A percentile compares a stretch with the other conserved stretches of the same genome.
These are phyloP conservation scores for Candida anglica DNA, from an alignment of 805 yeast genomes.

Conservation along the genomic window DNA sequence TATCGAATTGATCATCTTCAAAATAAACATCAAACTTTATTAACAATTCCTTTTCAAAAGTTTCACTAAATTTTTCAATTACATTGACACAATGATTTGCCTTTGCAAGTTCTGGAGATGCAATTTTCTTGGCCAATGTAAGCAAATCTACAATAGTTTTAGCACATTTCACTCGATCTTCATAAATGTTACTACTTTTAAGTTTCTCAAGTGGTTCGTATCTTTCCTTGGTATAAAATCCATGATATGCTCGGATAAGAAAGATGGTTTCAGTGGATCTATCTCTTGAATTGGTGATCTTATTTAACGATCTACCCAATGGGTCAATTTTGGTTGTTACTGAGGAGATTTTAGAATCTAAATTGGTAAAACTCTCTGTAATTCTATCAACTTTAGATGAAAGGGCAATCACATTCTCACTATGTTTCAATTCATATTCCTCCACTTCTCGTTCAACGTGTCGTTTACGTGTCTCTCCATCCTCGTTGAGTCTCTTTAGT, in stretches of 20 bases:
- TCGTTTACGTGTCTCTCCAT: slow-evolving; percentile 48
- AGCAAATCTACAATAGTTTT: slow-evolving; percentile 61
- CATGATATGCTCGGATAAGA: slow-evolving; percentile 70
- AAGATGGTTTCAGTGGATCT: slow-evolving; percentile 69
- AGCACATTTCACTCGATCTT: slow-evolving; percentile 66
- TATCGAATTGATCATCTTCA: slow-evolving; percentile 59
- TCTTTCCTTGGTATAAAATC: slow-evolving; percentile 59
- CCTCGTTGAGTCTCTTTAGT: slow-evolving; percentile 55
- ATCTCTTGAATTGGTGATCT: slow-evolving; percentile 68
- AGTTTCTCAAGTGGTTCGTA: slow-evolving; percentile 56
- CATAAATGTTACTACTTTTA: slow-evolving; percentile 42
- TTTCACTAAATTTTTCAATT: slow-evolving; percentile 70
- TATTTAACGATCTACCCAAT: slow-evolving; percentile 62
- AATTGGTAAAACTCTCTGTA: slow-evolving; percentile 42
- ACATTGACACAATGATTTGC: slow-evolving; percentile 31
- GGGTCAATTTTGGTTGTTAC: slow-evolving; percentile 64
- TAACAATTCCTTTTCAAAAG: slow-evolving; percentile 68
- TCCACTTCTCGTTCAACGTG: slow-evolving; percentile 56
- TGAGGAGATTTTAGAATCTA: slow-evolving; percentile 52
- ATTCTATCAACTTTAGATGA: slow-evolving; percentile 44
- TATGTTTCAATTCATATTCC: slow-evolving; percentile 61
- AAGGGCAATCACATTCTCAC: slow-evolving; percentile 57
- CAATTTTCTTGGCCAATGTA: slow-evolving; percentile 60
- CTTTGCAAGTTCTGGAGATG: slow-evolving; percentile 47
- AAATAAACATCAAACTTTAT: slow-evolving; percentile 73